phyloP scores from a whole-genome alignment of 1,139 yeast genomes.

The Zygoascus sp. region DNA sequence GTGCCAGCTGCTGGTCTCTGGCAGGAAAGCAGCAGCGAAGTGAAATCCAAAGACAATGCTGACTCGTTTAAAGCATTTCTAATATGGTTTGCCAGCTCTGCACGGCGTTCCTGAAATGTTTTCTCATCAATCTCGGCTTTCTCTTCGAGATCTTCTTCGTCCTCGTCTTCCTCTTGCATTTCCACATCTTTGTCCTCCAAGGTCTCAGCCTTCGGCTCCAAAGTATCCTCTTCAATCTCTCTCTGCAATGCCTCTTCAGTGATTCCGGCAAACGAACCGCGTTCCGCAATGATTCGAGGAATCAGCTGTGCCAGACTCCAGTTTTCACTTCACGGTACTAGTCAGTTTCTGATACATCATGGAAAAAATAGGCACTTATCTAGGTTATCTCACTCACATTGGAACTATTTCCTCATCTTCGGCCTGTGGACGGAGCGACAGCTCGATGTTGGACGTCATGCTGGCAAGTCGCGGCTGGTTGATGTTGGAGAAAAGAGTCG shows the following conservation, averaged over 20 bases:
- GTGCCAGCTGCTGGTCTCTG: constrained; percentile 80
- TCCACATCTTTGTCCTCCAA: constrained; percentile 13
- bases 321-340: constrained; percentile 18
- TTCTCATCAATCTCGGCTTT: constrained; percentile 26
- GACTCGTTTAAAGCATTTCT: constrained; percentile 79
- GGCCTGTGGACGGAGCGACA: constrained; percentile 9
- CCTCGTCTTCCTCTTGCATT: constrained; percentile 13
- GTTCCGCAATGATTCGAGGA: constrained; percentile 43
- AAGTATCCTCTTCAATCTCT: constrained; percentile 39
- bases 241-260: constrained; percentile 52
- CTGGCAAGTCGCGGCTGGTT: neutral
- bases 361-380: neutral
- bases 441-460: constrained; percentile 5
- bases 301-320: constrained; percentile 38
- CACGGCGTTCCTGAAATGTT: constrained; percentile 49
- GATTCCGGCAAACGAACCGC: constrained; percentile 46
- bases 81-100: constrained; percentile 52
- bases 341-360: neutral
- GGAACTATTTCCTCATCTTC: constrained; percentile 10
- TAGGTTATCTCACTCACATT: constrained; percentile 2
- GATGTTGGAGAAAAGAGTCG: neutral
- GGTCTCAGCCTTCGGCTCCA: constrained; percentile 7
- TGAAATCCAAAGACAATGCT: constrained; percentile 80
- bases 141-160: constrained; percentile 18
- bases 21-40: constrained; percentile 76